Evolutionary conservation across 345 rosid genomes (phyloP), one percentile per base, ranked within the genome.

Genomic region (Ceriops zippeliana): DNA sequence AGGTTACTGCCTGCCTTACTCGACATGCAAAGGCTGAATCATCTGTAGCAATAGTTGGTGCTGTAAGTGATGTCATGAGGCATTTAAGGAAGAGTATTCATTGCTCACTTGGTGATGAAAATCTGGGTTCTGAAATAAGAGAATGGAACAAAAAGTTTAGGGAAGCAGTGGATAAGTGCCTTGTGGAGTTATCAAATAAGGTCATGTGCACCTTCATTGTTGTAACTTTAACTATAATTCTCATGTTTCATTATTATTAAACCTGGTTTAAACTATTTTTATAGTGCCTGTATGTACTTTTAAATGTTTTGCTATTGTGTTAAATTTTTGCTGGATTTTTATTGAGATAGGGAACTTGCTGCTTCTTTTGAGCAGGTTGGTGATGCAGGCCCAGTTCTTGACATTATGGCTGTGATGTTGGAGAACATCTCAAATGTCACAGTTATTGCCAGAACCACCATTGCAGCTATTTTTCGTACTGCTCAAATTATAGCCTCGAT

Each of bases 341-440:
- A 27, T 42, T 52, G 42, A 74, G 65, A 71, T 60, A 63, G 68
- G 47, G 28, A 62, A 52, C 71, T 75, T 52, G 79, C 54, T 75
- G 57, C 49, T 67, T 52, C 27, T 67, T 31, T 32, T 74, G 64
- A 20, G 52, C 79, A 92, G 99, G 91, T 96, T 70, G 99, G 99
- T 79, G 97, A 96, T 76, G 96, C 97, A 67, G 90, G 96, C 61
- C 93, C 97, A 49, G 84, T 90, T 75, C 90, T 96, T 73, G 96
- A 91, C 71, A 82, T 88, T 49, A 89, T 90, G 97, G 93, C 98
- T 74, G 81, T 79, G 75, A 87, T 89, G 89, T 75, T 96, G 84
- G 98, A 96, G 84, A 90, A 90, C 79, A 85, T 92, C 72, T 85
- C 98, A 64, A 84, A 78, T 79, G 69, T 90, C 77, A 82, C 90